Evolutionary conservation across 2,329 filamentous ascomycete genomes (phyloP), one percentile per base, ranked within the genome.

Genomic region (Coniochaeta sp.): DNA sequence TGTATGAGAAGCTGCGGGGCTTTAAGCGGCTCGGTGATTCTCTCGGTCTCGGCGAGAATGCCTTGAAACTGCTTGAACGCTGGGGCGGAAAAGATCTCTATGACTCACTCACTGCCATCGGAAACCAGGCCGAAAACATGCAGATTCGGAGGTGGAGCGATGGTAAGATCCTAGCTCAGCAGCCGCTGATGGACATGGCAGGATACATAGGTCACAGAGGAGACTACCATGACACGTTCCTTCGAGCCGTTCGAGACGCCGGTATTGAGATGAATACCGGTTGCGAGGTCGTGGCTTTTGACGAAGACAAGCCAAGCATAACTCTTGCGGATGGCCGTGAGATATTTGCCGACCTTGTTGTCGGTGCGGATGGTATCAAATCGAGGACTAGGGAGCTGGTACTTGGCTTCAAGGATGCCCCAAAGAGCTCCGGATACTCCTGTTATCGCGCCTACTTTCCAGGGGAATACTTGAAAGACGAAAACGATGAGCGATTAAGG

Each of bases 341-440:
- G 24, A 73, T 77, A 61, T 58, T 64, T 2, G 80, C 77, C 0
- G 79, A 83, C 64, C 64, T 82, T 0, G 74, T 83, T 3, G 69
- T 84, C 6, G 81, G 79, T 4, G 79, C 79, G 28, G 81, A 83
- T 67, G 74, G 80, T 7, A 81, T 83, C 58, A 77, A 81, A 61
- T 80, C 77, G 38, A 77, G 78, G 34, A 78, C 81, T 0, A 70
- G 80, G 32, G 76, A 77, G 59, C 72, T 82, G 1, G 80, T 83
- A 3, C 73, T 83, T 4, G 80, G 80, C 1, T 81, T 80, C 34
- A 72, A 75, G 42, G 80, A 82, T 61, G 78, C 78, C 55, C 79
- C 79, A 0, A 81, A 81, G 65, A 79, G 76, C 36, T 79, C 75
- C 58, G 81, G 81, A 0, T 83, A 82, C 63, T 80, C 81, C 1